Evolutionary conservation across 257 asterid genomes (phyloP).

Genomic region (Ajuga chamaepitys): DNA sequence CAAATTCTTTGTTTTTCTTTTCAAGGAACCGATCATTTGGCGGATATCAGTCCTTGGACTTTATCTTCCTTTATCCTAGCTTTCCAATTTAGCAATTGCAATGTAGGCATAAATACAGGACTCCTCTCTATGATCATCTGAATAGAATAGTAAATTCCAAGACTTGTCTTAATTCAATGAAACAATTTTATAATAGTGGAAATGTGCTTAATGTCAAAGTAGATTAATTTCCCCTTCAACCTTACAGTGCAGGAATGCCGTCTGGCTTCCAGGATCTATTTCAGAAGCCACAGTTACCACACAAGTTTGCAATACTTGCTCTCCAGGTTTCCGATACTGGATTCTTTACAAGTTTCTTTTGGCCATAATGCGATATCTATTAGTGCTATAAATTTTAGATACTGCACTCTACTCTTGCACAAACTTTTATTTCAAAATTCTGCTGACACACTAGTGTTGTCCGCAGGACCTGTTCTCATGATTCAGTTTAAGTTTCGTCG

Average conservation of each 20-base stretch:
- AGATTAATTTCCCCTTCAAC: conserved; percentile 9
- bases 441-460: conserved; percentile 14
- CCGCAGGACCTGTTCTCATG: conserved; percentile 74
- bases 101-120: neutral
- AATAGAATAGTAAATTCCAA: neutral
- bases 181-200: neutral
- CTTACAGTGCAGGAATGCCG: conserved; percentile 82
- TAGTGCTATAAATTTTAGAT: neutral
- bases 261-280: conserved; percentile 95
- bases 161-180: neutral
- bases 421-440: neutral
- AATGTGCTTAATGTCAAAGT: conserved; percentile 5
- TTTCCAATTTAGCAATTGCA: neutral
- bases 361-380: neutral
- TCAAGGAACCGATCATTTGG: neutral
- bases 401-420: conserved; percentile 3
- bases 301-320: conserved; percentile 58
- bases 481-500: conserved; percentile 91
- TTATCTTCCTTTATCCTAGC: neutral
- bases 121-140: neutral
- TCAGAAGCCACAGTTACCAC: conserved; percentile 73
- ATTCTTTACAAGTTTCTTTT: neutral
- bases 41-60: neutral
- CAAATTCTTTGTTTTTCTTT: neutral
- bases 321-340: conserved; percentile 59